Base-by-base conservation (phyloP, 148 eudicot genomes). In the Camellia japonica region DNA sequence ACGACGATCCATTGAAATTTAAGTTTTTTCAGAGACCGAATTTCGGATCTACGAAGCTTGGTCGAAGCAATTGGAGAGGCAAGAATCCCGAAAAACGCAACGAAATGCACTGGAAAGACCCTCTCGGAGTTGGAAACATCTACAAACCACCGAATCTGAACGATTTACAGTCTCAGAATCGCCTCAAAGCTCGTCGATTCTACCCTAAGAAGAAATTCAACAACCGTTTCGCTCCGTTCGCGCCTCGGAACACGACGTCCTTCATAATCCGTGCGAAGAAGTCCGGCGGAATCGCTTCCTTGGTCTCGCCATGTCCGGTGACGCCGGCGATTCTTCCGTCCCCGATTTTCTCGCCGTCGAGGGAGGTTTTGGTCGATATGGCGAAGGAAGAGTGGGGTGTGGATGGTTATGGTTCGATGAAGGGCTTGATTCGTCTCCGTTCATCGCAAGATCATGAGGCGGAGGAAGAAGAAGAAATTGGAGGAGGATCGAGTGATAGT, bases 361-460 rank as follows among this genome's bases (percentile, higher is more conserved):
- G 85, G n/a, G 85, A 83, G 85, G 75, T 73, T 9, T 51, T 83
- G 23, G 82, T 79, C 2, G 85, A 83, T n/a, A 79, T 73, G 75
- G 85, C 85, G n/a, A 83, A 76, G 63, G 86, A 83, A 16, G 86
- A 83, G 77, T 83, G 86, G 86, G 86, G 86, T 1, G 86, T 83
- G 2, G 82, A 83, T 55, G 86, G 83, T 5, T 83, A 83, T 20
- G 86, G 86, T 3, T 80, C 86, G 43, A 83, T 83, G 86, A 83
- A 80, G 58, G 86, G 86, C 5, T 38, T 83, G 11, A 83, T 83
- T 71, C 78, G 86, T 73, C 66, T 83, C 9, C 56, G 86, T 18
- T 78, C 79, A 0, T 51, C 61, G 9, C 80, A 81, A 15, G 47
- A 76, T 7, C 80, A 80, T 3, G 78, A 51, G 1, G 86, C 80